Evolutionary conservation across 805 yeast species (phyloP).

Genomic region (Candida yuanshanica): DNA sequence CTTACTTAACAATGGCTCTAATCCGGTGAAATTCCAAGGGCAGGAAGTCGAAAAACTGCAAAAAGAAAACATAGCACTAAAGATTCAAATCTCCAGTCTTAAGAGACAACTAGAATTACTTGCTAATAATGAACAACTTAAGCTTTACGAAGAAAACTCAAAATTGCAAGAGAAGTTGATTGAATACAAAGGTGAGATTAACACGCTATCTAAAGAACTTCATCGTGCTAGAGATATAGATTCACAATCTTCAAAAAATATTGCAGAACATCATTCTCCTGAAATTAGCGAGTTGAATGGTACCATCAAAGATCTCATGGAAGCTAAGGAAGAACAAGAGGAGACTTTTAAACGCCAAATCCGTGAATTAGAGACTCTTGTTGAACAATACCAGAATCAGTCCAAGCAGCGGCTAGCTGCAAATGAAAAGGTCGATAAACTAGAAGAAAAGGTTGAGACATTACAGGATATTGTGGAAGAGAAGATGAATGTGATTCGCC

Average conservation of each 20-base stretch:
- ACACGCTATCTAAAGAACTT: slow-evolving; percentile 3
- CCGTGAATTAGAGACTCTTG: slow-evolving; percentile 1
- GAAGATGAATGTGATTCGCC: slow-evolving; percentile 14
- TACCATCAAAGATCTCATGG: slow-evolving; percentile 1
- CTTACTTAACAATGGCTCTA: slow-evolving; percentile 21
- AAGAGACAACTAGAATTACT: slow-evolving; percentile 33
- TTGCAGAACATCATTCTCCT: slow-evolving; percentile 3
- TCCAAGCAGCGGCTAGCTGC: background rate
- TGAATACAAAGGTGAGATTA: slow-evolving; percentile 17
- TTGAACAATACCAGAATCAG: background rate
- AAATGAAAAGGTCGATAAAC: slow-evolving; percentile 6
- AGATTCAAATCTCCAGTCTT: slow-evolving; percentile 37
- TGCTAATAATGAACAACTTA: slow-evolving; percentile 34
- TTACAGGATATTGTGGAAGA: slow-evolving; percentile 11
- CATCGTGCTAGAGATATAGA: slow-evolving; percentile 3
- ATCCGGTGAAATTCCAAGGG: slow-evolving; percentile 28
- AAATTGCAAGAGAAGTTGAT: slow-evolving; percentile 24
- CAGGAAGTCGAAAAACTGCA: slow-evolving; percentile 27
- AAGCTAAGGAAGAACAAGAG: slow-evolving; percentile 1
- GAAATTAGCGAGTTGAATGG: slow-evolving; percentile 8
- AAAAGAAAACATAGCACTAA: slow-evolving; percentile 39
- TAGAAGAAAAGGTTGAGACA: slow-evolving; percentile 18
- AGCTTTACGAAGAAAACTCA: slow-evolving; percentile 33
- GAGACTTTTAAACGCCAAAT: background rate
- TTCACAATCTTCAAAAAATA: background rate